These are phyloP conservation scores for Capronia coronata DNA, from an alignment of 2,329 filamentous ascomycete genomes.

Conservation along the genomic window DNA sequence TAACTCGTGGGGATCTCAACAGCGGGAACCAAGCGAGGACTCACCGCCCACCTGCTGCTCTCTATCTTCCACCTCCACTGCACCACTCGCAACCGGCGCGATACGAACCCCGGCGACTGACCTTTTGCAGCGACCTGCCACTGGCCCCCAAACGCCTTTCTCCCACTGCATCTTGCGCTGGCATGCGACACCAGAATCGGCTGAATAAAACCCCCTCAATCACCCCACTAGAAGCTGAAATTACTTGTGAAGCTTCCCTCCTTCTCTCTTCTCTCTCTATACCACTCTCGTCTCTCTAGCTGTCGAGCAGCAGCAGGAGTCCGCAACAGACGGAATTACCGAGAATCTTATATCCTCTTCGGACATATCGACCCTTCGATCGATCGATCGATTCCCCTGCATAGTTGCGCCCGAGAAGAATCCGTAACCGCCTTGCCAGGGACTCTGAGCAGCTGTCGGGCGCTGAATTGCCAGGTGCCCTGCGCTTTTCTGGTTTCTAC, in stretches of 20 bases:
- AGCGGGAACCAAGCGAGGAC: no score
- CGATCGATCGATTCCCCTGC: neutral
- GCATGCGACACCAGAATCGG: constrained; percentile 5
- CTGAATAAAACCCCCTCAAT: constrained; percentile 16
- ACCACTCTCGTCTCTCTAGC: no score
- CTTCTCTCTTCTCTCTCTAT: constrained; percentile 7
- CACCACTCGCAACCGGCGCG: no score
- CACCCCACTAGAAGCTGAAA: constrained; percentile 17
- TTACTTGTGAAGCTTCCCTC: constrained; percentile 2
- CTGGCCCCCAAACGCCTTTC: constrained; percentile 1
- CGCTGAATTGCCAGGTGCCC: neutral
- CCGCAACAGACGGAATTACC: neutral
- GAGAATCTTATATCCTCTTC: neutral
- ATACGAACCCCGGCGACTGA: no score
- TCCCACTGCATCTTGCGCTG: neutral
- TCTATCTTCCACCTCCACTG: no score
- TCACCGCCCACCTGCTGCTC: no score
- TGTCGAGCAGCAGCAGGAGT: no score
- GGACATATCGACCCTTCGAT: neutral
- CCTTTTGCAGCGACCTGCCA: neutral
- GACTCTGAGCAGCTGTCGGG: no score
- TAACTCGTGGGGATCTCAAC: no score
- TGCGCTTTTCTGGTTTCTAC: constrained; percentile 11
- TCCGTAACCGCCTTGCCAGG: no score
- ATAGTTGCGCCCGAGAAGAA: neutral